These are phyloP conservation scores for Leccinum ochraceum DNA, from an alignment of 768 basidiomycete genomes.

Conservation along the genomic window DNA sequence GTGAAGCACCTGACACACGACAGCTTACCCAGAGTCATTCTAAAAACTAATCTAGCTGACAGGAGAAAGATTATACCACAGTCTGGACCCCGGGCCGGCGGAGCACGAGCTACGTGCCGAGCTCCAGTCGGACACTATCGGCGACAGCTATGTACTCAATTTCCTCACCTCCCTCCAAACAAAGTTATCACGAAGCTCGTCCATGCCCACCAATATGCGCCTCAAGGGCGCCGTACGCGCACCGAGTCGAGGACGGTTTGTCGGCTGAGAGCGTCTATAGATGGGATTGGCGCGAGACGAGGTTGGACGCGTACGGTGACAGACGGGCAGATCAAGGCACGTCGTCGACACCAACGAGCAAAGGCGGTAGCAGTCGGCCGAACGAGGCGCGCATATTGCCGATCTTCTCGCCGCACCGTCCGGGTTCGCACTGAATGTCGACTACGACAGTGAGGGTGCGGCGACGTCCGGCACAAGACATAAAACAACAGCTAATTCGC, in stretches of 20 bases:
- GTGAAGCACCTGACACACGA: too few relatives aligned
- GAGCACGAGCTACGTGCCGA: constrained; percentile 56
- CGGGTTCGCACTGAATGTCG: constrained; percentile 44
- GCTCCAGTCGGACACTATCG: constrained; percentile 56
- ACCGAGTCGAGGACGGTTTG: constrained; percentile 60
- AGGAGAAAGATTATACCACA: too few relatives aligned
- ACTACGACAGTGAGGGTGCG: constrained; percentile 41
- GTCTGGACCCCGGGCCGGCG: not conserved
- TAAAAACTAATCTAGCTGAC: too few relatives aligned
- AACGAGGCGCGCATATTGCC: constrained; percentile 34
- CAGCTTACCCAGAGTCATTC: too few relatives aligned
- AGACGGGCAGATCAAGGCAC: constrained; percentile 13
- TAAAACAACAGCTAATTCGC: constrained; percentile 58
- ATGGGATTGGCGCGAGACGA: constrained; percentile 78
- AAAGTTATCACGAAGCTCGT: constrained; percentile 57
- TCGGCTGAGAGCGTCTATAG: constrained; percentile 63
- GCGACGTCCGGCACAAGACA: not conserved
- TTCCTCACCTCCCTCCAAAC: constrained; percentile 54
- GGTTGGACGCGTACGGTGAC: constrained; percentile 36
- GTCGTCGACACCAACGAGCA: constrained; percentile 2
- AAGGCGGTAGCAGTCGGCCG: constrained; percentile 11
- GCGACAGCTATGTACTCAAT: constrained; percentile 54
- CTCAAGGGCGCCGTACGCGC: constrained; percentile 49
- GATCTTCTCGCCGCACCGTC: constrained; percentile 30
- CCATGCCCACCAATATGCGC: constrained; percentile 44